Conservation (phyloP, 2,329 filamentous ascomycete species). For the Arthrobotrys sphaeroides region DNA sequence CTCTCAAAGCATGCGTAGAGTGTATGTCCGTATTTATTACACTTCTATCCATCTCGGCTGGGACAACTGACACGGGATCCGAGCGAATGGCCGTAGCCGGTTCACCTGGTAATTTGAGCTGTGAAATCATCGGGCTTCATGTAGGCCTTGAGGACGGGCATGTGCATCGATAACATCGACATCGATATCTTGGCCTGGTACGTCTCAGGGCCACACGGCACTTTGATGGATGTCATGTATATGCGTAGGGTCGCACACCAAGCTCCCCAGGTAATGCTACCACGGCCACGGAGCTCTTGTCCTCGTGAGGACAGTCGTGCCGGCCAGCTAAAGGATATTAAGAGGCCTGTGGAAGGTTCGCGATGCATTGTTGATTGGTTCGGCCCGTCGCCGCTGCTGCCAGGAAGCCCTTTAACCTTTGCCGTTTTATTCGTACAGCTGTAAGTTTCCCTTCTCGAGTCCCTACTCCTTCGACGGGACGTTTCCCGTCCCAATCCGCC, state of each 20-base stretch:
- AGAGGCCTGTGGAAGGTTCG: not conserved
- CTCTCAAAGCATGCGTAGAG: constrained; percentile 7
- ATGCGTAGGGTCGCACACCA: not conserved
- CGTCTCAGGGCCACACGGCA: not conserved
- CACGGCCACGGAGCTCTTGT: not conserved
- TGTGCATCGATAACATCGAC: constrained; percentile 1
- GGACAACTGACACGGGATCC: not conserved
- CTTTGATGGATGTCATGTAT: not conserved
- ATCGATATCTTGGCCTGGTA: too few relatives aligned
- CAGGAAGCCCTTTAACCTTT: not conserved
- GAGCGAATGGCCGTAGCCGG: not conserved
- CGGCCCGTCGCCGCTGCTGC: not conserved
- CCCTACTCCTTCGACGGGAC: not conserved
- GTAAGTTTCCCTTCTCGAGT: constrained; percentile 7
- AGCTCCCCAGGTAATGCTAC: not conserved
- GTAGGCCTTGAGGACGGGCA: not conserved
- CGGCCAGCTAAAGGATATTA: constrained; percentile 1
- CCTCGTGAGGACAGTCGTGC: not conserved
- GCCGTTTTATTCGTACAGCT: not conserved
- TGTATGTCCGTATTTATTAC: constrained; percentile 9
- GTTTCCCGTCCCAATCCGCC: constrained; percentile 15
- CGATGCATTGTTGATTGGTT: constrained; percentile 11
- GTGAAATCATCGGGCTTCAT: not conserved
- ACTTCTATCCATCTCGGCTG: not conserved
- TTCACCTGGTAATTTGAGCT: not conserved